Conservation (phyloP, 352 stramenopile species). For the Pythium aquatile region DNA sequence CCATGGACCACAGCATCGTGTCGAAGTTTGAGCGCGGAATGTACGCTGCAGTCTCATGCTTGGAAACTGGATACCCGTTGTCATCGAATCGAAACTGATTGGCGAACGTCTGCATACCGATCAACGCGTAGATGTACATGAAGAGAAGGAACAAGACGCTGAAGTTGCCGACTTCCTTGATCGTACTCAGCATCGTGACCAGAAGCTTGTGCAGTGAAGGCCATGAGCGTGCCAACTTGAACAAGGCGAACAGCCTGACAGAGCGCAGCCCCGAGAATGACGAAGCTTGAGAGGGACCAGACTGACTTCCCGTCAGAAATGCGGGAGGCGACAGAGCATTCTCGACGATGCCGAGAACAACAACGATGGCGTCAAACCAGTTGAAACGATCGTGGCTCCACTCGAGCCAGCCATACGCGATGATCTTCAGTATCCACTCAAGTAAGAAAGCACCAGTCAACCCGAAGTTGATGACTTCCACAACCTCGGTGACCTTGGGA, state of each 20-base stretch:
- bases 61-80: conserved; percentile 36
- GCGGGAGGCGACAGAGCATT: conserved; percentile 40
- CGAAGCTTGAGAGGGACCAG: conserved; percentile 25
- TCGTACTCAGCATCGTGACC: conserved; percentile 83
- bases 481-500: conserved; percentile 30
- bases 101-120: conserved; percentile 83
- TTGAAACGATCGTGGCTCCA: conserved; percentile 77
- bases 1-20: conserved; percentile 32
- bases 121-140: conserved; percentile 87
- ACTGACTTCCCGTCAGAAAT: conserved; percentile 27
- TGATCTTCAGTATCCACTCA: conserved; percentile 74
- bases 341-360: conserved; percentile 40
- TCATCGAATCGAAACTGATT: conserved; percentile 55
- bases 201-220: conserved; percentile 91
- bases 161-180: conserved; percentile 92
- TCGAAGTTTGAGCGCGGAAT: conserved; percentile 29
- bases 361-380: conserved; percentile 72
- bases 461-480: conserved; percentile 65
- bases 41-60: conserved; percentile 7
- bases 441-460: conserved; percentile 51
- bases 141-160: conserved; percentile 85
- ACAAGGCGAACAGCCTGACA: conserved; percentile 83
- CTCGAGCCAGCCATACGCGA: conserved; percentile 46
- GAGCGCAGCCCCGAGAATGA: conserved; percentile 83
- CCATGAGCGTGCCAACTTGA: conserved; percentile 91